These are phyloP conservation scores for Wallacemonas rigidus DNA, from an alignment of 208 protist species.

Conservation along the genomic window DNA sequence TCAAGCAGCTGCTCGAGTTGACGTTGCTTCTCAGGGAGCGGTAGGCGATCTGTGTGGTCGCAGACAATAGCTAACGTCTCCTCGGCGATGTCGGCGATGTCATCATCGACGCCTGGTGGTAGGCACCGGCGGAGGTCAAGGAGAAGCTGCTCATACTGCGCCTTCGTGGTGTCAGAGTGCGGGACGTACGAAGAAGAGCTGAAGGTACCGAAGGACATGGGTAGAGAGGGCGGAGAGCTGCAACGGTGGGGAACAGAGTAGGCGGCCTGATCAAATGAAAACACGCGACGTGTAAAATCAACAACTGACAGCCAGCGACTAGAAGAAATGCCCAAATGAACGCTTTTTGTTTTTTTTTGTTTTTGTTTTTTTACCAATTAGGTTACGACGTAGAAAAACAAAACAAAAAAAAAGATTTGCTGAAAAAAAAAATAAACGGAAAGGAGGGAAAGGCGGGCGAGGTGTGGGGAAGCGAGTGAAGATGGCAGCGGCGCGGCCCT, in stretches of 20 bases:
- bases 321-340: too few relatives aligned
- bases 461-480: background rate
- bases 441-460: conserved; percentile 10
- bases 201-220: conserved; percentile 11
- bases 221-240: background rate
- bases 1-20: conserved; percentile 73
- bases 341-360: too few relatives aligned
- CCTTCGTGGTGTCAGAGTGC: conserved; percentile 67
- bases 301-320: too few relatives aligned
- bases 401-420: background rate
- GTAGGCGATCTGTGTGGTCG: conserved; percentile 19
- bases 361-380: background rate
- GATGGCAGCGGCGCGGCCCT: too few relatives aligned
- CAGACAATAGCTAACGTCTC: conserved; percentile 76
- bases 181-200: conserved; percentile 62
- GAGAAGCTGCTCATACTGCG: conserved; percentile 83
- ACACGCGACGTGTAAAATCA: too few relatives aligned
- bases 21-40: conserved; percentile 46
- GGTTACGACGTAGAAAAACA: background rate
- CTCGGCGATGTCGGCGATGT: conserved; percentile 80
- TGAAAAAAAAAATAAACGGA: conserved; percentile 18
- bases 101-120: conserved; percentile 72
- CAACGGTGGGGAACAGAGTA: too few relatives aligned
- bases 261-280: too few relatives aligned
- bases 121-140: conserved; percentile 77